These are phyloP conservation scores for Tuber melanosporum DNA, from an alignment of 495 filamentous ascomycete species.

Conservation along the genomic window DNA sequence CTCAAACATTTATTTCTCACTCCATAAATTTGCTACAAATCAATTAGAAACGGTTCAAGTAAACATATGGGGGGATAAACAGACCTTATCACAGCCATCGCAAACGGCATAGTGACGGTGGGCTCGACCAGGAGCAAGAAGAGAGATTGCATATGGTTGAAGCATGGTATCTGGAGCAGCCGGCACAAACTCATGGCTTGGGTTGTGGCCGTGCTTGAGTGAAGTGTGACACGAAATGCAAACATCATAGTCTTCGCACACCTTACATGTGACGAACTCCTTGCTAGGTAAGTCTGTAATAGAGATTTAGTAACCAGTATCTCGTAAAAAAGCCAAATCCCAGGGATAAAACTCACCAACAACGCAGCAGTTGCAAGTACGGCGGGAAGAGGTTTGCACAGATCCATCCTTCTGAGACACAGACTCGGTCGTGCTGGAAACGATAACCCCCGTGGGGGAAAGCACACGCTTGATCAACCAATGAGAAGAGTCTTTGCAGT, in stretches of 20 bases:
- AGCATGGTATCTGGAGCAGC: conserved; percentile 54
- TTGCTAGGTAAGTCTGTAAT: conserved; percentile 61
- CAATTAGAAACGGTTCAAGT: conserved; percentile 39
- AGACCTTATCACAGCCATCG: conserved; percentile 83
- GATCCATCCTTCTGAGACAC: conserved; percentile 43
- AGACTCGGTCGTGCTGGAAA: conserved; percentile 71
- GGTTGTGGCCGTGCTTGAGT: conserved; percentile 85
- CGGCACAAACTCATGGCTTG: conserved; percentile 70
- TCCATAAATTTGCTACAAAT: conserved; percentile 62
- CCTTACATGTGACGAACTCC: conserved; percentile 75
- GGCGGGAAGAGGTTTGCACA: conserved; percentile 33
- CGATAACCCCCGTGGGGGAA: conserved; percentile 61
- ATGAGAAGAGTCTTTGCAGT: conserved; percentile 70
- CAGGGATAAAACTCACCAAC: conserved; percentile 51
- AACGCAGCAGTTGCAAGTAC: conserved; percentile 91
- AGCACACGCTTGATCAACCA: conserved; percentile 91
- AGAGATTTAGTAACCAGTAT: conserved; percentile 15
- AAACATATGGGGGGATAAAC: conserved; percentile 13
- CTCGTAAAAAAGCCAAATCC: background rate
- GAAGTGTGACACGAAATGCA: conserved; percentile 72
- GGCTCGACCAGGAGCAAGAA: conserved; percentile 75
- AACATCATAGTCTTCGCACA: conserved; percentile 86
- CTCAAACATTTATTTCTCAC: conserved; percentile 94
- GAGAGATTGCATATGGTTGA: conserved; percentile 51
- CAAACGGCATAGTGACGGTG: conserved; percentile 80